Base-by-base conservation (phyloP, 225 moss, liverwort and hornwort genomes). In the Takakia lepidozioides region DNA sequence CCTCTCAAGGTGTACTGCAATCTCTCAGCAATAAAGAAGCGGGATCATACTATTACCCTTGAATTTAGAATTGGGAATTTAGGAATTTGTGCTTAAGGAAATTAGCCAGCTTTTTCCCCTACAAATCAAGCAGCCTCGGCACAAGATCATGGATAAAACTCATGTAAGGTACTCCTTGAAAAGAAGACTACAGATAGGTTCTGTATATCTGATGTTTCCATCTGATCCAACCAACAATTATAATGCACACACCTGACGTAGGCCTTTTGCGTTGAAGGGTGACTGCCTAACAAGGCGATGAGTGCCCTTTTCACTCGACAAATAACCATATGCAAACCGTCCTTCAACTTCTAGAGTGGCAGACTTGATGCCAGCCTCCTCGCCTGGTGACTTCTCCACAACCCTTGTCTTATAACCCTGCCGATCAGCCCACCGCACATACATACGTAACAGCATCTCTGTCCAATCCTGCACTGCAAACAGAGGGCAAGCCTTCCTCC, bases 341-440 rank as follows among this genome's bases (percentile, higher is more conserved):
- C 98, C 98, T 37, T 83, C 56, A 19, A 98, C 81, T 63, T 98
- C 98, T 64, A 91, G 56, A 1, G 87, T 91, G 23, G 68, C 98
- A 54, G 98, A 98, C 66, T 98, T 98, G n/a, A 98, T 74, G 17
- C 98, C 98, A 27, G 98, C 98, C 56, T 98, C 98, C 51, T 98
- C 98, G 3, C 98, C 91, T 21, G 47, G 44, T 44, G 91, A 91
- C 27, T 83, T 75, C 66, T 98, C 98, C 38, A 98, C 71, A 41
- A 91, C 55, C 59, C 72, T 83, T 37, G 84, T 60, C 34, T 53
- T 67, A 54, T 69, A 91, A 14, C 70, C 87, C 44, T 87, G 91
- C 57, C 91, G 78, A 42, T 91, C 98, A 45, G 75, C 83, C 98
- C 98, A 98, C 25, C 98, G 85, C 2, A 56, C 59, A 48, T 98